These are phyloP conservation scores for Leccinum uliginosum DNA, from an alignment of 768 basidiomycete species.

Conservation along the genomic window DNA sequence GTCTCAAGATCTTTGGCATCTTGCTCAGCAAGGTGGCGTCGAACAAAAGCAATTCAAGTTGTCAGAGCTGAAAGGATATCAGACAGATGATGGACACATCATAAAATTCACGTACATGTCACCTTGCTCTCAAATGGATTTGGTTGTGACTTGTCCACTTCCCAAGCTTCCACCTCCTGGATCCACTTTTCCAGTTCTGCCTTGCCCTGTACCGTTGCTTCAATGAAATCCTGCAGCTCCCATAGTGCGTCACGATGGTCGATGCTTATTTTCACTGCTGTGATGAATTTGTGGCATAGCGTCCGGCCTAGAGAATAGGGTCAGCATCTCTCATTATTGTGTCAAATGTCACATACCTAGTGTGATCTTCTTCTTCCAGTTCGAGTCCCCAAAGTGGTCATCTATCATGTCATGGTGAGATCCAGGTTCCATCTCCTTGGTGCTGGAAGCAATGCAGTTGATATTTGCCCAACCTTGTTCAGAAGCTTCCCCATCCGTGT, in stretches of 20 bases:
- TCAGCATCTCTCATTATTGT: background rate
- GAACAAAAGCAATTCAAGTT: background rate
- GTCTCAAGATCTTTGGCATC: background rate
- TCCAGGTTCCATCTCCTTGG: background rate
- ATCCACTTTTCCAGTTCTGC: background rate
- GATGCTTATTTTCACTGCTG: background rate
- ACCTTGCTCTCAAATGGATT: background rate
- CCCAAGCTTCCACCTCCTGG: background rate
- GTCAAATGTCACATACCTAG: background rate
- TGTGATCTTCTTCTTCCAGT: background rate
- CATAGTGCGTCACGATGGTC: background rate
- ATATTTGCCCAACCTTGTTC: background rate
- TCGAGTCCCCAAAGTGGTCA: background rate
- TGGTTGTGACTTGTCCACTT: background rate
- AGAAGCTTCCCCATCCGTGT: background rate
- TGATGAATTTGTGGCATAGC: background rate
- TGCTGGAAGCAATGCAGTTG: background rate
- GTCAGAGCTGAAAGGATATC: background rate
- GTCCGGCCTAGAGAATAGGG: background rate
- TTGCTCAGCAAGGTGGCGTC: background rate
- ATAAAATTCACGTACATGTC: background rate
- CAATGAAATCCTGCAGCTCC: background rate
- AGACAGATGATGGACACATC: too few relatives aligned
- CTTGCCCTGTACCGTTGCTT: background rate
- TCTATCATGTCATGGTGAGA: background rate